Evolutionary conservation across 345 rosid species (phyloP), one percentile per base, ranked within the genome.

Genomic region (Luvunga scandens): DNA sequence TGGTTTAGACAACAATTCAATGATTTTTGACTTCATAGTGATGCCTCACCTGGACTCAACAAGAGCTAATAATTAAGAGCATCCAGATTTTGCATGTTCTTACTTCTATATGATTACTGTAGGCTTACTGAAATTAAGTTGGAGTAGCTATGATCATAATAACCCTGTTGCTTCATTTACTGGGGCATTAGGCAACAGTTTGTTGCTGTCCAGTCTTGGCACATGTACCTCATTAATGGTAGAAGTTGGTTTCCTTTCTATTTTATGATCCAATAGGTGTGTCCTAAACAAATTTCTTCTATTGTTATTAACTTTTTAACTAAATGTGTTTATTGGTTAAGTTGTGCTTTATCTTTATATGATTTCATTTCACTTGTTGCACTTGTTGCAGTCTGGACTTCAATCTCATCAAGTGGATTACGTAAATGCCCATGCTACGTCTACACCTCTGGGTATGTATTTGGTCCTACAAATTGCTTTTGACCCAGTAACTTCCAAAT

Each of bases 361-460:
- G 28, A 56, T 79, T 77, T 31, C 45, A 71, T 82, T 77, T 42
- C 66, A n/a, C 25, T 81, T 55, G 33, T 82, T 81, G 83, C 66
- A n/a, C 25, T 81, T 55, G 33, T 82, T 81, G 83, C 90, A 96
- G 97, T 88, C 98, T 56, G 95, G 94, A 78, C 83, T 96, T 81
- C 86, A 76, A 72, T 90, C 97, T 61, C 78, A 81, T 81, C 94
- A 94, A 84, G 95, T 96, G 73, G 97, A 91, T 83, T 96, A 94
- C 73, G 80, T 94, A 66, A 96, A 96, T 66, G 95, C 99, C 25
- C 99, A 96, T 89, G 99, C 99, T 36, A 96, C 97, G 45, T 96
- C 98, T 30, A 96, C 99, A 24, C 92, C 93, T 68, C 77, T 95
- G 75, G 99, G 99, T 95, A 88, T 86, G 22, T 76, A 61, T 36